Percentiles rank a stretch among this genome's conserved stretches.
Conservation (phyloP, 1,284 basidiomycete species). For the Ganoderma lucidum region DNA sequence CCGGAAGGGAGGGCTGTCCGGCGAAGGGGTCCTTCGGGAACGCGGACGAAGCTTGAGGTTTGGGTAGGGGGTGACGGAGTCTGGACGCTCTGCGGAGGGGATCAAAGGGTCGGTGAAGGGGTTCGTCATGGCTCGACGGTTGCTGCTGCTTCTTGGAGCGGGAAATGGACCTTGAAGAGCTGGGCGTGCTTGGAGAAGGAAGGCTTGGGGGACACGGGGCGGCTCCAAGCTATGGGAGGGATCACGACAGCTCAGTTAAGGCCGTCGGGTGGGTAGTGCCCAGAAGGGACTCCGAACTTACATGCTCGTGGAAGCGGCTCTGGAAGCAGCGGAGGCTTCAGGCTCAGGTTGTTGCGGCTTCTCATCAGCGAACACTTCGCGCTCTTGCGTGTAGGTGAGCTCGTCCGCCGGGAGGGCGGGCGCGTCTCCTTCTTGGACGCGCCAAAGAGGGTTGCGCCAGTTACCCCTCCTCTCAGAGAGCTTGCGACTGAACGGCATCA, state of each 20-base stretch:
- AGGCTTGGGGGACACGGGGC: neutral
- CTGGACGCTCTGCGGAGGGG: neutral
- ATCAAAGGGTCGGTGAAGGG: conserved; percentile 1
- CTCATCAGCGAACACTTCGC: neutral
- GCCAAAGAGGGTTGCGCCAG: conserved; percentile 8
- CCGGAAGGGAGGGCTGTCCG: conserved; percentile 13
- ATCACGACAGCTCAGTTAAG: neutral
- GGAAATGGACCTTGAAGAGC: conserved; percentile 4
- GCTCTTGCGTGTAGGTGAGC: neutral
- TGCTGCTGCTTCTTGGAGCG: conserved; percentile 2
- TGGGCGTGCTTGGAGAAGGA: conserved; percentile 11
- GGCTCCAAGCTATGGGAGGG: conserved; percentile 2
- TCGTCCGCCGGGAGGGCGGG: neutral
- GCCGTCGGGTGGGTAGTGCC: neutral
- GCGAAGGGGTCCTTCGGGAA: conserved; percentile 9
- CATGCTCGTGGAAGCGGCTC: conserved; percentile 8
- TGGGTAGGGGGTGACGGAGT: neutral
- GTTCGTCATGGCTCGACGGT: neutral
- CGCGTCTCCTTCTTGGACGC: conserved; percentile 5
- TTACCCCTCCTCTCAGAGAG: conserved; percentile 39
- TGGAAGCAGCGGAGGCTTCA: neutral
- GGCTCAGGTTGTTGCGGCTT: neutral
- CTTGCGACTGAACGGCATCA: conserved; percentile 54
- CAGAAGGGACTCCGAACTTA: conserved; percentile 11
- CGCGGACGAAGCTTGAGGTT: neutral